Evolutionary conservation across 768 basidiomycete species (phyloP).

Genomic region (Glaciozyma martinii): DNA sequence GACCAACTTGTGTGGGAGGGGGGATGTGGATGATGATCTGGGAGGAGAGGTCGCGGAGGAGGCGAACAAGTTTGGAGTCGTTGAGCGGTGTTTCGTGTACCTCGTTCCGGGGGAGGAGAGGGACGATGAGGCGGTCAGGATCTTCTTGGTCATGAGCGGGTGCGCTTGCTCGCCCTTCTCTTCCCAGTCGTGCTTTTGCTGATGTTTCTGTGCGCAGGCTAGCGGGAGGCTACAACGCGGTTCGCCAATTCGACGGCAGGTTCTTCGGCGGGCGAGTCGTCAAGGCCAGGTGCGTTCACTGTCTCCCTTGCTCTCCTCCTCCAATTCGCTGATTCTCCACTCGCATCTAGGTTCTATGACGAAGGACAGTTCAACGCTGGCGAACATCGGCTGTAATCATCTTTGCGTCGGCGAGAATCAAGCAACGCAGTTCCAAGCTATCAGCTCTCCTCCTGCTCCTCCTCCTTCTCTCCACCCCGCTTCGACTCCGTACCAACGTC

Average conservation of each 20-base stretch:
- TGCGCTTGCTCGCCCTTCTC: slow-evolving; percentile 41
- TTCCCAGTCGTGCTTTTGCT: background rate
- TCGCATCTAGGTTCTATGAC: slow-evolving; percentile 20
- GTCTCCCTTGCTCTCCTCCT: slow-evolving; percentile 46
- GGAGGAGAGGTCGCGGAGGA: slow-evolving; percentile 89
- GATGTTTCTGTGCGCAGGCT: slow-evolving; percentile 45
- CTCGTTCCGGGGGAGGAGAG: slow-evolving; percentile 52
- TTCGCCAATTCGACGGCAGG: slow-evolving; percentile 81
- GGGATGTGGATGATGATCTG: slow-evolving; percentile 67
- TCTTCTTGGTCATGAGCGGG: slow-evolving; percentile 56
- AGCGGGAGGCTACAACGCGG: slow-evolving; percentile 90
- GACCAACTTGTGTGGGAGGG: slow-evolving; percentile 77
- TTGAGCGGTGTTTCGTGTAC: slow-evolving; percentile 88
- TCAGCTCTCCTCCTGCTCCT: too few relatives aligned
- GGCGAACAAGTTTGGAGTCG: slow-evolving; percentile 81
- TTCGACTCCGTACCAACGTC: background rate
- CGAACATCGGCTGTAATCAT: slow-evolving; percentile 7
- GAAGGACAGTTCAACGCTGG: slow-evolving; percentile 16
- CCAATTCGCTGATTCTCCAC: background rate
- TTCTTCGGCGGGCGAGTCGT: slow-evolving; percentile 83
- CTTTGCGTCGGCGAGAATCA: background rate
- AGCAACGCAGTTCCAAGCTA: too few relatives aligned
- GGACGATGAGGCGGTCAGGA: slow-evolving; percentile 69
- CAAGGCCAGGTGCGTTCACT: slow-evolving; percentile 51
- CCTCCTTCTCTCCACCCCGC: too few relatives aligned